Base-by-base conservation (phyloP, 805 yeast species). In the Nakazawaea pomicola region DNA sequence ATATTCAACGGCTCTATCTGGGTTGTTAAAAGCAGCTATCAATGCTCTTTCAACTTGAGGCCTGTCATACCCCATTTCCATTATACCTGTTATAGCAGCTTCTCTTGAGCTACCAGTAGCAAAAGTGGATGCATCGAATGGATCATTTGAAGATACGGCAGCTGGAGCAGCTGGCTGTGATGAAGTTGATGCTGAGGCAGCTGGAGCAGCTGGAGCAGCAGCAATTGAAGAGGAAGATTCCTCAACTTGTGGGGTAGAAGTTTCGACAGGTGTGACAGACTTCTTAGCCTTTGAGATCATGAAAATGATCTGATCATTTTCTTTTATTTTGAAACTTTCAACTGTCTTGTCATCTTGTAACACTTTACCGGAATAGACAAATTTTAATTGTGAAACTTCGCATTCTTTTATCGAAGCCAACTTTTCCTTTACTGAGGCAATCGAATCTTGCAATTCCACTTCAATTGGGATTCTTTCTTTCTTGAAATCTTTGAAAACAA, bases 1-100 rank as follows among this genome's bases (percentile, higher is more conserved):
- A 60, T 91, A 90, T 60, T 93, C 99, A 11, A 93, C 98, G 0
- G 99, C 99, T 54, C 99, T 80, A 59, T 91, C 98, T 16, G 99
- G 98, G 63, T 93, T 90, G 65, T 91, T 91, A 67, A 80, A 93
- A 1, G 99, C 98, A 12, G 96, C 95, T 52, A 95, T 79, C 58
- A 93, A 67, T 0, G 99, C 99, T 34, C 79, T 76, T 63, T 87
- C 95, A 19, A 88, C 96, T 57, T 87, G 86, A 14, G 78, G 74
- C 52, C 95, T 79, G 38, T 83, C 87, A 57, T 89, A 93, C 7
- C 99, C 99, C 97, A 93, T 89, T 51, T 87, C 97, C 80, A 89
- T 76, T 60, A 93, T 89, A 57, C 83, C 83, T 45, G 70, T 72
- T 44, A 91, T 76, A 25, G 95, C 86, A 23, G 80, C 76, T 53